Evolutionary conservation across 345 rosid genomes (phyloP), one percentile per base, ranked within the genome.

Genomic region (Dipteronia dyeriana): DNA sequence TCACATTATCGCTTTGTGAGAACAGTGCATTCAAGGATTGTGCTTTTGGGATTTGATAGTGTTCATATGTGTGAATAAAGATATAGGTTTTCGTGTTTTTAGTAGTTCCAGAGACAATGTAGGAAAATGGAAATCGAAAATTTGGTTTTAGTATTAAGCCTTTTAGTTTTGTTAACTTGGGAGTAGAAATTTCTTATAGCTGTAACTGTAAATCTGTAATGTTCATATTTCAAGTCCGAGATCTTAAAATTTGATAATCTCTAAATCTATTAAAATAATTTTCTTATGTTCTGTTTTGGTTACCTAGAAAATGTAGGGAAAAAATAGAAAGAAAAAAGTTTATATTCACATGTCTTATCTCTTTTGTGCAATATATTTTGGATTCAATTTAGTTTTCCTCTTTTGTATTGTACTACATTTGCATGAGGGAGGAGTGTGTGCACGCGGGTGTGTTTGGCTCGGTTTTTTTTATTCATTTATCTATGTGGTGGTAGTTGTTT

Each of bases 401-500:
- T 7, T 23, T n/a, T 19, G 10, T 41, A 7, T 41, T 41, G 45
- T 43, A 45, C 62, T 4, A 3, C 9, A 29, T 41, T 29, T 70
- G 22, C 12, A 41, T 65, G 66, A 34, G 66, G 16, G 31, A 61
- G 31, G 66, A 20, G 31, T 22, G 64, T 20, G 64, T 59, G 64
- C 26, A 9, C 0, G 17, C 13, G 1, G 26, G 64, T 43, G 41
- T 26, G 43, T 22, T 19, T 39, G 62, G 17, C 20, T 66, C 71
- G 17, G 17, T 57, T 22, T 69, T 68, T 68, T 65, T 71, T 70
- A 11, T 76, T 75, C 73, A 17, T 57, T 65, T 49, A 75, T 60
- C 11, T 34, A 59, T 60, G 70, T 9, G 65, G 17, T 68, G 57
- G 83, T 72, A 77, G 71, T 65, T 54, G 12, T 5, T 69, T 59